Evolutionary conservation across 441 rosid genomes (phyloP), one percentile per base, ranked within the genome.

Genomic region (Populus hybrid): DNA sequence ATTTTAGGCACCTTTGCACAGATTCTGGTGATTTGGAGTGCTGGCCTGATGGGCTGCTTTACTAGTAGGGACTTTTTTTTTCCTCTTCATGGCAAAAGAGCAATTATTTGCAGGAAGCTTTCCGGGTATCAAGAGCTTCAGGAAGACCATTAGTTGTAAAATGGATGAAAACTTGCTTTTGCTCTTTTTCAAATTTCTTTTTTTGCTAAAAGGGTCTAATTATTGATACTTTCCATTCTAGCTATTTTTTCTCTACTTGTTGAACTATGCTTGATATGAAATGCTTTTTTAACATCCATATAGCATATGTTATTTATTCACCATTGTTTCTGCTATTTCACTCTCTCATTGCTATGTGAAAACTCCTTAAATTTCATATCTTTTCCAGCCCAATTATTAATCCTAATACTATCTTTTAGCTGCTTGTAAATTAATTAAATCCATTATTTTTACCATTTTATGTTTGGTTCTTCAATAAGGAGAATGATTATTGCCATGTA

Each of bases 401-500:
- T 53, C 36, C 14, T 14, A n/a, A 12, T 9, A 53, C 12, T 28
- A 53, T n/a, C 24, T 21, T 68, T 4, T 42, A 19, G 46, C 30
- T 8, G 67, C 21, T 38, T 7, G 19, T 24, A 16, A 28, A n/a
- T n/a, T 68, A 68, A 32, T 68, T 68, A 9, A 6, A 61, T 61
- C n/a, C 26, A 9, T 61, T 68, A 6, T n/a, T 69, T 50, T 71
- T 3, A 14, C 21, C 9, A 19, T 42, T 50, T 53, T 53, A 10
- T 59, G 26, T 64, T 10, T 65, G 73, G 35, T 73, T 72, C 66
- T 70, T 61, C 73, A 57, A 35, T 7, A 11, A 12, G 70, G 75
- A 70, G 72, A 77, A 42, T 72, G 73, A 61, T 21, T 74, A 8
- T n/a, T 82, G 75, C 61, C 59, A 76, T 76, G 71, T 70, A 26